Evolutionary conservation across 225 moss, liverwort and hornwort species (phyloP), one percentile per base, ranked within the genome.

Genomic region (Straminergon stramineum): DNA sequence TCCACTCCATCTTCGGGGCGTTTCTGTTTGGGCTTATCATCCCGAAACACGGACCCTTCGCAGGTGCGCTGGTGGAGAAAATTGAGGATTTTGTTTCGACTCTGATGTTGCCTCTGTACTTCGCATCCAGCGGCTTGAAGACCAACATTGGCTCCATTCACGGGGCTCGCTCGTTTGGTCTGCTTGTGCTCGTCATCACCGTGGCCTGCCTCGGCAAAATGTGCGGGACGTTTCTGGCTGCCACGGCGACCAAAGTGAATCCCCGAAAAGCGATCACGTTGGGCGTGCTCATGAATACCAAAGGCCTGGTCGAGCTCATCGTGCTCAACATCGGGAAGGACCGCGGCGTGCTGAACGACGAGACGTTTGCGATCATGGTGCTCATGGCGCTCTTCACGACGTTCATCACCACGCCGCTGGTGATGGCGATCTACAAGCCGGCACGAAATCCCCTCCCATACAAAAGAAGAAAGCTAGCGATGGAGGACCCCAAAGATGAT

Each of bases 341-440:
- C 61, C 93, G 95, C 56, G 94, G 93, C 48, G 96, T 96, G 52
- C 83, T 97, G 64, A 97, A 94, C 37, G 94, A 96, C 23, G 93
- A 96, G 83, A 94, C 96, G 17, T 97, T 97, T 43, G 96, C 97
- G 5, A 96, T 97, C 71, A 95, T 97, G 96, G 96, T 97, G 48
- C 74, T 97, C 32, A 97, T 96, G 96, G 97, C 97, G 17, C 75
- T 97, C 28, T 92, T 97, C 81, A 96, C 97, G 58, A 96, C 97
- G 31, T 92, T 94, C 88, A 95, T 97, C 48, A 96, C 97, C 24
- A 97, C 97, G 30, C 97, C 97, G 23, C 82, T 97, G 21, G 95
- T 97, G 51, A 97, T 97, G 96, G 91, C 84, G 6, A 58, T 96
- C 26, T 97, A 97, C 91, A 96, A 97, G 86, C 96, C 95, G 43